Conservation (phyloP, 2,329 filamentous ascomycete species). For the Orbilia javanica region DNA sequence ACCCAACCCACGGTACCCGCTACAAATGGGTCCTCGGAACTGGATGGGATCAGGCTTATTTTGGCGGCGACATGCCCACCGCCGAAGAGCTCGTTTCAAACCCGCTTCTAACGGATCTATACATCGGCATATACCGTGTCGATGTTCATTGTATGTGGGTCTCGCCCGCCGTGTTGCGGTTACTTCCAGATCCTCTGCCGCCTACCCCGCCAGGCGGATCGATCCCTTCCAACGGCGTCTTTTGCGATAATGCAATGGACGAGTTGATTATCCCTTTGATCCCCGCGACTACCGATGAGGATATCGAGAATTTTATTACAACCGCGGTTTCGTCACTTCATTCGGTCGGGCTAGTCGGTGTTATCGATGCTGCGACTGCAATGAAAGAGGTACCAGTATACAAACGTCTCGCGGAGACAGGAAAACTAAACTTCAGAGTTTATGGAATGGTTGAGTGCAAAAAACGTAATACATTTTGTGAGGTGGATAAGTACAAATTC, state of each 20-base stretch:
- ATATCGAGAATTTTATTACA: slow-evolving; percentile 71
- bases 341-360: slow-evolving; percentile 75
- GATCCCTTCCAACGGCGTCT: slow-evolving; percentile 76
- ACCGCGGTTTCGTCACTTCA: slow-evolving; percentile 75
- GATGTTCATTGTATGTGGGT: slow-evolving; percentile 80
- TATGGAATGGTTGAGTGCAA: slow-evolving; percentile 78
- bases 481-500: slow-evolving; percentile 67
- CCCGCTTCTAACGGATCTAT: slow-evolving; percentile 70
- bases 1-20: slow-evolving; percentile 70
- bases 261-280: slow-evolving; percentile 70
- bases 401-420: slow-evolving; percentile 66
- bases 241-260: slow-evolving; percentile 80
- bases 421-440: slow-evolving; percentile 74
- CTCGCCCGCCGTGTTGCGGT: slow-evolving; percentile 73
- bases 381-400: slow-evolving; percentile 64
- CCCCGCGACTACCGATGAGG: slow-evolving; percentile 71
- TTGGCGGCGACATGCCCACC: slow-evolving; percentile 74
- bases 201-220: slow-evolving; percentile 73
- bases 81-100: slow-evolving; percentile 72
- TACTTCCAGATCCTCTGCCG: slow-evolving; percentile 70
- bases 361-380: slow-evolving; percentile 76
- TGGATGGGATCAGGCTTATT: slow-evolving; percentile 78
- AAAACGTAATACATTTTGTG: slow-evolving; percentile 74
- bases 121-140: slow-evolving; percentile 77
- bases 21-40: slow-evolving; percentile 75